Conservation (phyloP, 2,329 filamentous ascomycete genomes). For the Ophiocordyceps sinensis region DNA sequence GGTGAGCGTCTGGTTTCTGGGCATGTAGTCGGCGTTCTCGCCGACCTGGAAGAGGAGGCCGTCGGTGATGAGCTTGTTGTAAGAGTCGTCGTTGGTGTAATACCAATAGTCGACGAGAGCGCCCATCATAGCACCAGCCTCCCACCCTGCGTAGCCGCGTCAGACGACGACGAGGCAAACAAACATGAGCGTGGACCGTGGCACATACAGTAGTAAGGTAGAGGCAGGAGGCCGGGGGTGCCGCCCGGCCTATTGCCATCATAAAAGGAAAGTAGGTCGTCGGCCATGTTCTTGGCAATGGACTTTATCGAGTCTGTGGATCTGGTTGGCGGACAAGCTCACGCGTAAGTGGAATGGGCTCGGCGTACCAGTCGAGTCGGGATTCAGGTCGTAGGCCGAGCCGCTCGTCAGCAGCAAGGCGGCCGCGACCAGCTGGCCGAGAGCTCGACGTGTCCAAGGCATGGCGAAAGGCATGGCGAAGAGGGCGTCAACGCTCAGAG, state of each 20-base stretch:
- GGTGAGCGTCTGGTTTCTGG: constrained; percentile 52
- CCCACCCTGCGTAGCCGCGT: constrained; percentile 42
- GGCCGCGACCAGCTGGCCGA: constrained; percentile 8
- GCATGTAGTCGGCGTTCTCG: constrained; percentile 62
- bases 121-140: constrained; percentile 57
- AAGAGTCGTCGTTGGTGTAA: constrained; percentile 59
- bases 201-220: constrained; percentile 39
- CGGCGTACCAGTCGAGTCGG: constrained; percentile 19
- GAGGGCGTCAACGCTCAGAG: not conserved
- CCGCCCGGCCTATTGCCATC: constrained; percentile 33
- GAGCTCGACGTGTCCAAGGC: constrained; percentile 1
- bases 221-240: constrained; percentile 35
- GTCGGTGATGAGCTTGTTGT: constrained; percentile 52
- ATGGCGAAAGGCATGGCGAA: not conserved
- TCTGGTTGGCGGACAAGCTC: not conserved
- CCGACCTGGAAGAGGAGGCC: constrained; percentile 65
- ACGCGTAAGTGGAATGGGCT: not conserved
- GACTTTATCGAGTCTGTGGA: constrained; percentile 32
- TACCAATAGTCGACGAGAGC: constrained; percentile 74
- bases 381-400: constrained; percentile 21
- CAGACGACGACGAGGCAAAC: not conserved
- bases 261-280: constrained; percentile 31
- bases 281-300: constrained; percentile 33
- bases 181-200: not conserved
- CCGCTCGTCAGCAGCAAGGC: constrained; percentile 11